Conservation (phyloP, 2,329 filamentous ascomycete species). For the Epichloe sylvatica region DNA sequence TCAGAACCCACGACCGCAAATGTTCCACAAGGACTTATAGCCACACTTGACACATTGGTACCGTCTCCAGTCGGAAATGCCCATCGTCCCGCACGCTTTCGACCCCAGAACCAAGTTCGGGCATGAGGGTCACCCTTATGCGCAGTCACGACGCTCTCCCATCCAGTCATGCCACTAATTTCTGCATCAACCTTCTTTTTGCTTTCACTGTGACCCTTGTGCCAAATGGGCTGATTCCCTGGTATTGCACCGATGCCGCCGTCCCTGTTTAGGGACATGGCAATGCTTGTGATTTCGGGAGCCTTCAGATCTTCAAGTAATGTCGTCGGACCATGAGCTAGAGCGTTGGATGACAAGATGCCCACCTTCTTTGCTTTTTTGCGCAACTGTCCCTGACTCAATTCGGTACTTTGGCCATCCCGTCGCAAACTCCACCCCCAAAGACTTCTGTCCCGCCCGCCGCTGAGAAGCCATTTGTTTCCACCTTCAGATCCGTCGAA, state of each 20-base stretch:
- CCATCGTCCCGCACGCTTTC: conserved; percentile 86
- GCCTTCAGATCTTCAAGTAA: conserved; percentile 69
- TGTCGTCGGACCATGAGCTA: conserved; percentile 46
- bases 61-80: conserved; percentile 76
- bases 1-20: conserved; percentile 84
- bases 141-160: conserved; percentile 93
- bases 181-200: conserved; percentile 51
- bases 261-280: conserved; percentile 83
- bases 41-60: conserved; percentile 70
- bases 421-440: conserved; percentile 94
- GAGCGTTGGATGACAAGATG: conserved; percentile 44
- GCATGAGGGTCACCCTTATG: conserved; percentile 75
- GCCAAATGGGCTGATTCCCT: conserved; percentile 70
- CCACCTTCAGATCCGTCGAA: conserved; percentile 79
- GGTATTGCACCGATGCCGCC: conserved; percentile 80
- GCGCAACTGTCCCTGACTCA: conserved; percentile 80
- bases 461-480: conserved; percentile 90
- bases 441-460: conserved; percentile 75
- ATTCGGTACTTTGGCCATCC: conserved; percentile 83
- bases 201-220: conserved; percentile 54
- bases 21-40: conserved; percentile 82
- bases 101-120: conserved; percentile 96
- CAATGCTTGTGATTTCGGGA: conserved; percentile 81
- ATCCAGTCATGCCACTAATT: conserved; percentile 67
- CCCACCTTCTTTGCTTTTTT: conserved; percentile 86